A percentile compares a stretch with the other conserved stretches of the same genome.
These are phyloP conservation scores for Hortaea werneckii DNA, from an alignment of 2,329 filamentous ascomycete species.

Conservation along the genomic window DNA sequence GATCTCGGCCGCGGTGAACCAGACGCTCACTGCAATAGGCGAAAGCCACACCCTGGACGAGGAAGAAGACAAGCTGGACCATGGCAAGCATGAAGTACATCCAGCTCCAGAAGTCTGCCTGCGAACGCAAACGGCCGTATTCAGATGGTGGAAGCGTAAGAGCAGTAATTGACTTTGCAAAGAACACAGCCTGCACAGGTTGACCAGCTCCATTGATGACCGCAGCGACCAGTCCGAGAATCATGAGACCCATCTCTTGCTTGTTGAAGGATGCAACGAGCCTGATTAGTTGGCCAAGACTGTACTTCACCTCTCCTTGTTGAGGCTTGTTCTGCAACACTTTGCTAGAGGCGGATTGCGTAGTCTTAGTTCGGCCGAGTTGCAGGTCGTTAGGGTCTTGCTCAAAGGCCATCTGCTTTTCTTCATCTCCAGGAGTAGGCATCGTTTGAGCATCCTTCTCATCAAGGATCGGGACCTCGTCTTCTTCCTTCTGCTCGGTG, in stretches of 20 bases:
- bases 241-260: slow-evolving; percentile 61
- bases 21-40: slow-evolving; percentile 80
- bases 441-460: slow-evolving; percentile 19
- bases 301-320: slow-evolving; percentile 50
- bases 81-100: slow-evolving; percentile 84
- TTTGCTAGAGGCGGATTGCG: slow-evolving; percentile 55
- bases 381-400: slow-evolving; percentile 54
- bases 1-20: slow-evolving; percentile 70
- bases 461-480: slow-evolving; percentile 18
- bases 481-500: slow-evolving; percentile 46
- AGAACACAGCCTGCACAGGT: slow-evolving; percentile 68
- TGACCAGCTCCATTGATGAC: slow-evolving; percentile 73
- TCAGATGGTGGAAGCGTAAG: slow-evolving; percentile 48
- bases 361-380: slow-evolving; percentile 43
- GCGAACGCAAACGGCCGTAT: slow-evolving; percentile 49
- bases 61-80: slow-evolving; percentile 59
- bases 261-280: slow-evolving; percentile 73
- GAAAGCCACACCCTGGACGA: slow-evolving; percentile 61
- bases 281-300: slow-evolving; percentile 65
- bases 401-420: slow-evolving; percentile 20
- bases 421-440: slow-evolving; percentile 19
- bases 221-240: slow-evolving; percentile 61
- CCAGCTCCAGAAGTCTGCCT: slow-evolving; percentile 74
- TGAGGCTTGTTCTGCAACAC: slow-evolving; percentile 49
- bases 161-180: slow-evolving; percentile 74